Evolutionary conservation across 2,329 filamentous ascomycete species (phyloP).

Genomic region (Iodosphaeria phyllophila): DNA sequence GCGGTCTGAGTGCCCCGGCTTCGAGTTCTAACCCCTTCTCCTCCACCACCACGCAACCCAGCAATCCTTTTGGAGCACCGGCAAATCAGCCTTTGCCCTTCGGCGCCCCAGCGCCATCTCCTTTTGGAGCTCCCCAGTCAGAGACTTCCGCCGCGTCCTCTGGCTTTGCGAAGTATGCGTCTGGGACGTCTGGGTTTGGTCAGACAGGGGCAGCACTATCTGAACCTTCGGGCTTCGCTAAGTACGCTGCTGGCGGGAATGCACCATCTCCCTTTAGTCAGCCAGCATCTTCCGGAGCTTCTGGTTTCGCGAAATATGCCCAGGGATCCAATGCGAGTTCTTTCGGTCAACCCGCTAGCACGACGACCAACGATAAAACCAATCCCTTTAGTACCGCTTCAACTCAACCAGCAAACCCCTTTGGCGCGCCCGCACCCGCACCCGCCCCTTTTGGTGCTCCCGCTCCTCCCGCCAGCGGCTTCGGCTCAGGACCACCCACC

Average conservation of each 20-base stretch:
- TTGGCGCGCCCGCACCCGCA: slow-evolving; percentile 7
- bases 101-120: slow-evolving; percentile 3
- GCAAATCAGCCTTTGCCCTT: slow-evolving; percentile 8
- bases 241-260: slow-evolving; percentile 12
- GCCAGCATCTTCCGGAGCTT: slow-evolving; percentile 4
- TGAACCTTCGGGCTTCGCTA: no score
- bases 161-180: no score
- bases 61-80: slow-evolving; percentile 24
- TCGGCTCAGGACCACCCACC: slow-evolving; percentile 8
- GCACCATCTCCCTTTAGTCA: slow-evolving; percentile 8
- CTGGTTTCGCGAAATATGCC: slow-evolving; percentile 6
- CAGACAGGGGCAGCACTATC: no score
- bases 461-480: slow-evolving; percentile 2
- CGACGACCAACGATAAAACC: no score
- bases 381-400: no score
- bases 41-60: slow-evolving; percentile 7
- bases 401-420: no score
- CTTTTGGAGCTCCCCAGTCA: no score
- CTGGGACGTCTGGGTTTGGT: no score
- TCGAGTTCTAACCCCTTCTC: slow-evolving; percentile 22
- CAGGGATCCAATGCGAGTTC: no score
- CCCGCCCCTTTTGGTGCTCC: slow-evolving; percentile 11
- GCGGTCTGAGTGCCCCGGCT: slow-evolving; percentile 10
- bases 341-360: slow-evolving; percentile 14
- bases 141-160: no score